Evolutionary conservation across 2,329 filamentous ascomycete species (phyloP).

Genomic region (Beauveria sp.): DNA sequence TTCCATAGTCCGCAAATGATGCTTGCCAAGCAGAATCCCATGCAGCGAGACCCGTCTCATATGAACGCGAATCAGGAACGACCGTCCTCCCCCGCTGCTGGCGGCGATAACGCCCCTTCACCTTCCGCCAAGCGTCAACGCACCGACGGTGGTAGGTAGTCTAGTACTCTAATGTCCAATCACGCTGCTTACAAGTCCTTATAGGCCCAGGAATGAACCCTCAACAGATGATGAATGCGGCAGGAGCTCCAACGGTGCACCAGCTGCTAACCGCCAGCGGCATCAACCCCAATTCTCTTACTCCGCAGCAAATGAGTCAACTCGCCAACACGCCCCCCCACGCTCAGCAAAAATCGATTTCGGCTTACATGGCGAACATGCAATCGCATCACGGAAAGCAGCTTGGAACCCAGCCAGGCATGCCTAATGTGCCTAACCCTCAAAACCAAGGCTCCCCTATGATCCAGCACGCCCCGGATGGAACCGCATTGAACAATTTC

Average conservation of each 20-base stretch:
- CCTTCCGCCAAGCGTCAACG: conserved; percentile 77
- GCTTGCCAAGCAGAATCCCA: conserved; percentile 67
- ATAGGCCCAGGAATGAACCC: conserved; percentile 52
- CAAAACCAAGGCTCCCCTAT: conserved; percentile 75
- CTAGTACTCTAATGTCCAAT: background rate
- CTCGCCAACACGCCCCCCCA: conserved; percentile 47
- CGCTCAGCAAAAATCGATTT: conserved; percentile 74
- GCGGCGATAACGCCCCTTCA: conserved; percentile 74
- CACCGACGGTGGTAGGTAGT: conserved; percentile 49
- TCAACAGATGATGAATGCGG: conserved; percentile 54
- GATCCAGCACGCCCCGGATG: conserved; percentile 66
- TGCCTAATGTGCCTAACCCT: conserved; percentile 64
- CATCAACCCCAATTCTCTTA: conserved; percentile 68
- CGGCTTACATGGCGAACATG: conserved; percentile 79
- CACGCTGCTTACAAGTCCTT: background rate
- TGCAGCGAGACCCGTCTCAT: conserved; percentile 80
- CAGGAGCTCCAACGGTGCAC: conserved; percentile 43
- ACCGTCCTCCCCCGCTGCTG: conserved; percentile 69
- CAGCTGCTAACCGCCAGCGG: conserved; percentile 60
- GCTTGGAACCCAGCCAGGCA: conserved; percentile 67
- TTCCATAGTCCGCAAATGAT: conserved; percentile 59
- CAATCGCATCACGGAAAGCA: conserved; percentile 73
- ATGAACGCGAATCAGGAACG: conserved; percentile 79
- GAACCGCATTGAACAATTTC: conserved; percentile 45
- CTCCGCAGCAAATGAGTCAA: conserved; percentile 65